Evolutionary conservation across 106 monocot genomes (phyloP), one percentile per base, ranked within the genome.

Genomic region (Platanthera zijinensis): DNA sequence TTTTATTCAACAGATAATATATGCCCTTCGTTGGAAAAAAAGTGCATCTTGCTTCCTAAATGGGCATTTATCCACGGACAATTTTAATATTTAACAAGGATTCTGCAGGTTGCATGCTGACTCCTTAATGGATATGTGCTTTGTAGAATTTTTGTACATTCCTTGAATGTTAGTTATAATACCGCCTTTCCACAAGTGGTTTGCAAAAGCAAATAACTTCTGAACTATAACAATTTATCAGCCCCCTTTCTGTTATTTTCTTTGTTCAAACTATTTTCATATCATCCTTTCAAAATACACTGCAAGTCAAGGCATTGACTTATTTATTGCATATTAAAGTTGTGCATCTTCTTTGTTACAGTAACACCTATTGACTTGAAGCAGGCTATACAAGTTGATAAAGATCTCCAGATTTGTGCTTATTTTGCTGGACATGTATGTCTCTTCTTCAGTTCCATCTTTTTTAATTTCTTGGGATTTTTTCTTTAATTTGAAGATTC

Each of bases 371-470:
- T 97, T 57, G 89, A 97, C 64, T 80, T 97, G 85, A 97, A 97
- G 80, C 93, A 97, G 72, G 86, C 86, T 48, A 77, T 96, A 30
- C 89, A 96, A 79, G 97, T 97, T 56, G 88, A 88, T 75, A 86
- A 89, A 80, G 91, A 91, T 74, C 86, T 97, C 75, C 83, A 88
- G 64, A 91, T 97, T 45, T 87, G 93, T 85, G 97, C 97, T 10
- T 97, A 97, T 68, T 97, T 94, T 85, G 97, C 97, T 45, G 97
- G 97, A 5, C 97, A 97, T 89, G 97, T 95, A 88, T 63, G 70
- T 10, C 30, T 28, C 25, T 67, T 39, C 6, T 39, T 67, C 67
- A 39, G 39, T 39, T 67, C 17, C 13, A 67, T 28, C 8, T 67
- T 9, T 0, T 8, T 30, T 67, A 11, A 25, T 70, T 5, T 11